These are phyloP conservation scores for Diplocarpon mali DNA, from an alignment of 2,329 filamentous ascomycete genomes.

Conservation along the genomic window DNA sequence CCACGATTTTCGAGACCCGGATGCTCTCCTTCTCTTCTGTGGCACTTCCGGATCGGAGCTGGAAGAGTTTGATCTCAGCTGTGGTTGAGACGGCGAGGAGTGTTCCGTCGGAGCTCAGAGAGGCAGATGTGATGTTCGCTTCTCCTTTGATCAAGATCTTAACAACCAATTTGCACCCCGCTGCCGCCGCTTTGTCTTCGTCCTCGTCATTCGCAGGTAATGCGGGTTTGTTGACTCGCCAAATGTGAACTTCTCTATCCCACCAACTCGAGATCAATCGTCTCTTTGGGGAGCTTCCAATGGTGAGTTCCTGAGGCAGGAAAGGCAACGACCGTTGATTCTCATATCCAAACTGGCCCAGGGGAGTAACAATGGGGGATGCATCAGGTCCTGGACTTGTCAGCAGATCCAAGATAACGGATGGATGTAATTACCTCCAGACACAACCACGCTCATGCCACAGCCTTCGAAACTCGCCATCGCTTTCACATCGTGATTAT, in stretches of 20 bases:
- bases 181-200: slow-evolving; percentile 30
- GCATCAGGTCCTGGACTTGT: slow-evolving; percentile 64
- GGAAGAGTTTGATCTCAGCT: slow-evolving; percentile 67
- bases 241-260: slow-evolving; percentile 78
- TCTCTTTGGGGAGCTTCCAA: slow-evolving; percentile 61
- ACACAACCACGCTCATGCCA: slow-evolving; percentile 76
- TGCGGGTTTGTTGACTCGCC: slow-evolving; percentile 41
- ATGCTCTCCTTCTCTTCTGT: slow-evolving; percentile 45
- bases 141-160: slow-evolving; percentile 62
- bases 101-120: slow-evolving; percentile 60
- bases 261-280: slow-evolving; percentile 84
- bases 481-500: slow-evolving; percentile 89
- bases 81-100: slow-evolving; percentile 68
- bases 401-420: slow-evolving; percentile 19
- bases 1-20: slow-evolving; percentile 57
- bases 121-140: slow-evolving; percentile 68
- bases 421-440: slow-evolving; percentile 56
- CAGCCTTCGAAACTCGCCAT: slow-evolving; percentile 83
- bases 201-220: slow-evolving; percentile 23
- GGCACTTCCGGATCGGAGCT: slow-evolving; percentile 43
- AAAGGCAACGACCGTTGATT: slow-evolving; percentile 73
- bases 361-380: slow-evolving; percentile 67
- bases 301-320: slow-evolving; percentile 65
- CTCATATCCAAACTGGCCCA: slow-evolving; percentile 67
- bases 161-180: slow-evolving; percentile 54